Base-by-base conservation (phyloP, 768 basidiomycete genomes). In the Leccinellum luteum region DNA sequence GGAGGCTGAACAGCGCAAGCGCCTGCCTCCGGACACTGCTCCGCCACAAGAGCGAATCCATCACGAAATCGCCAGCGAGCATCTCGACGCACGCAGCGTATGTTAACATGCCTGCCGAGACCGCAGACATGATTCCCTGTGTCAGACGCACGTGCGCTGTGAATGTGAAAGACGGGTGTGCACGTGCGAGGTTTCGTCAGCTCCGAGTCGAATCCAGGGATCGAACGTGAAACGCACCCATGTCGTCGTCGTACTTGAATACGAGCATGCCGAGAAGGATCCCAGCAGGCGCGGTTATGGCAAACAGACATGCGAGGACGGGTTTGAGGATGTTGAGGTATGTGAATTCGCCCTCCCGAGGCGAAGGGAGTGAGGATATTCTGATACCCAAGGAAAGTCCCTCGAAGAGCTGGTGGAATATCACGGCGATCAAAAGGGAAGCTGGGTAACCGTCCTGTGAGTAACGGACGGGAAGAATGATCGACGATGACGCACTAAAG, bases 31-130 rank as follows among this genome's bases (percentile, higher is more conserved):
- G 54, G 15, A 71, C 57, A 17, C 69, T 62, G 58, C 74, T 71
- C 27, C 74, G 71, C 79, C 76, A 77, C 71, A 75, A 73, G 70
- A 63, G 75, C 66, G 44, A 83, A 38, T 90, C 87, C 73, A 88
- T 87, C 44, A 92, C 87, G 62, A 92, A 92, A 70, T 93, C 90
- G 3, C 83, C 90, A 0, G 89, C 90, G 52, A 93, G 81, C 87
- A 93, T 92, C 78, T 92, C 91, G 7, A 92, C 89, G 10, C 85
- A 89, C 12, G 87, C 83, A 0, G 87, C 90, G 64, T 92, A 92
- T 47, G 87, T 90, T 50, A 93, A 80, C 86, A 92, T 85, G 3
- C 90, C 90, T 1, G 90, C 88, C 0, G 87, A 90, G 31, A 91
- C 77, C n/a, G 88, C 89, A 7, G 85, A 86, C 86, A 92, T 85